Percentiles rank a stretch among this genome's conserved stretches.
Evolutionary conservation across 2,329 filamentous ascomycete genomes (phyloP).

Genomic region (Aureobasidium mangrovei): DNA sequence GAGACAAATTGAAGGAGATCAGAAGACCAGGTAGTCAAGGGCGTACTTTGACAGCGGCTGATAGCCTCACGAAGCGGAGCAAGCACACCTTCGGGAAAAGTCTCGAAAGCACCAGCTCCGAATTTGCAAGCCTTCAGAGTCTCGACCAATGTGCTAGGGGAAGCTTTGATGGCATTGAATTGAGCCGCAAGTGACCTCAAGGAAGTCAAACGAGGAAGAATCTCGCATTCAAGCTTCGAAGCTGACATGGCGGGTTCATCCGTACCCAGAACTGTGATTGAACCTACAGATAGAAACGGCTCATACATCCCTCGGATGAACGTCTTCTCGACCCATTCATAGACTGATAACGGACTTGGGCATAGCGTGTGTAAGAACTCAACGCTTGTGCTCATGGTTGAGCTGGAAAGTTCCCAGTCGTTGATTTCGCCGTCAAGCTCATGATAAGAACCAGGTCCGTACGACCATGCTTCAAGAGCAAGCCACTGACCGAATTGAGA

Average conservation of each 20-base stretch:
- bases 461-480: slow-evolving; percentile 58
- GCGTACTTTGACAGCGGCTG: slow-evolving; percentile 71
- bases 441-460: slow-evolving; percentile 45
- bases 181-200: neutral
- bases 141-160: slow-evolving; percentile 32
- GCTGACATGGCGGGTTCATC: neutral
- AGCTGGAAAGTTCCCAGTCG: slow-evolving; percentile 17
- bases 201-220: slow-evolving; percentile 9
- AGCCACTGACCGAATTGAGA: slow-evolving; percentile 79
- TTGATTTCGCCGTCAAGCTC: slow-evolving; percentile 51
- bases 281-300: slow-evolving; percentile 20
- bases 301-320: slow-evolving; percentile 17
- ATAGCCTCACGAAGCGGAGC: slow-evolving; percentile 76
- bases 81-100: slow-evolving; percentile 75
- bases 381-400: slow-evolving; percentile 24
- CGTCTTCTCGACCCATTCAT: slow-evolving; percentile 25
- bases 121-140: slow-evolving; percentile 64
- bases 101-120: slow-evolving; percentile 60
- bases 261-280: slow-evolving; percentile 20
- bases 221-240: neutral
- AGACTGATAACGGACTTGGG: slow-evolving; percentile 10
- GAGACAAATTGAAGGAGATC: slow-evolving; percentile 67
- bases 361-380: neutral
- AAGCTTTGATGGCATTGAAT: neutral
- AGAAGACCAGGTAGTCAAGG: slow-evolving; percentile 66